Evolutionary conservation across 768 basidiomycete species (phyloP).

Genomic region (Leccinum ochraceum): DNA sequence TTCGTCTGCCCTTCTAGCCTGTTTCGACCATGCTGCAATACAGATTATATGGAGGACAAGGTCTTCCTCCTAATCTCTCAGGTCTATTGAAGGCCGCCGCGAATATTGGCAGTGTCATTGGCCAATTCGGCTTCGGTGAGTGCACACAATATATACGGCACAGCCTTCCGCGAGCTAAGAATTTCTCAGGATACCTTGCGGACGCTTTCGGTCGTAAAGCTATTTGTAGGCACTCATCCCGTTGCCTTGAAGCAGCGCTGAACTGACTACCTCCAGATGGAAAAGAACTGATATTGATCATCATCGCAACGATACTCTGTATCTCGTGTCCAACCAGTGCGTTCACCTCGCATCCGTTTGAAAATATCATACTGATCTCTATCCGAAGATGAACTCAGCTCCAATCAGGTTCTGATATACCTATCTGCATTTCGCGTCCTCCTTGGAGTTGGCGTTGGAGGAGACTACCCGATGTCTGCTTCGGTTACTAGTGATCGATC

Average conservation of each 20-base stretch:
- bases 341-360: slow-evolving; percentile 3
- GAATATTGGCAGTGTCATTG: slow-evolving; percentile 73
- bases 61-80: slow-evolving; percentile 54
- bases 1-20: slow-evolving; percentile 39
- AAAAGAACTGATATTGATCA: slow-evolving; percentile 80
- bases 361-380: slow-evolving; percentile 1
- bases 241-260: not conserved
- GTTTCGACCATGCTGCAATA: slow-evolving; percentile 70
- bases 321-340: slow-evolving; percentile 64
- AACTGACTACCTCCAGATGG: slow-evolving; percentile 48
- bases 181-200: slow-evolving; percentile 55
- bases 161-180: not conserved
- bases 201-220: slow-evolving; percentile 70
- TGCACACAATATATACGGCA: not conserved
- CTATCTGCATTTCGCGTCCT: slow-evolving; percentile 67
- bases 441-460: slow-evolving; percentile 77
- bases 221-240: slow-evolving; percentile 45
- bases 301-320: slow-evolving; percentile 71
- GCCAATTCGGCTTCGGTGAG: slow-evolving; percentile 62
- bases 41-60: slow-evolving; percentile 53
- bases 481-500: slow-evolving; percentile 68
- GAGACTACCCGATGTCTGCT: slow-evolving; percentile 80
- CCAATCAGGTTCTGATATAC: slow-evolving; percentile 57
- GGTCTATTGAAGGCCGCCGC: slow-evolving; percentile 68
- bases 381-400: slow-evolving; percentile 48